Conservation (phyloP, 768 basidiomycete species). For the Xerocomellus intermedius region DNA sequence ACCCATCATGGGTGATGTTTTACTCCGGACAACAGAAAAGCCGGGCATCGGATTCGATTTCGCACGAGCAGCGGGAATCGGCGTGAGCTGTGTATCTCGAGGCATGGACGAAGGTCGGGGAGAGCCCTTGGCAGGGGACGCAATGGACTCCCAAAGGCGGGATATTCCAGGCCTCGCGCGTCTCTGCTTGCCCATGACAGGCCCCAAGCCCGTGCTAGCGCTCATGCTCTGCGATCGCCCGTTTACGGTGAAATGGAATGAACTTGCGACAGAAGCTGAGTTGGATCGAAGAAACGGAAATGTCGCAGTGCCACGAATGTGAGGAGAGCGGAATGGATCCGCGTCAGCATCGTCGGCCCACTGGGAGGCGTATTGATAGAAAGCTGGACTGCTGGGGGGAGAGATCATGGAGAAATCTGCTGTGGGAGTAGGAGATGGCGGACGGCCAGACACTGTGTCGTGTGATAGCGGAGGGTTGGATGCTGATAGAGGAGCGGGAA, state of each 20-base stretch:
- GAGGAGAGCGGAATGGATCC: conserved; percentile 25
- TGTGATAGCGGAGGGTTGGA: conserved; percentile 23
- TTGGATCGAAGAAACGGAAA: conserved; percentile 33
- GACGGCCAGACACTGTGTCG: conserved; percentile 25
- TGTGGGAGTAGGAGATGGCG: conserved; percentile 45
- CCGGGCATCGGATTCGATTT: conserved; percentile 30
- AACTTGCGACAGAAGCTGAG: conserved; percentile 21
- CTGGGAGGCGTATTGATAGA: conserved; percentile 32
- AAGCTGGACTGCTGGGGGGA: conserved; percentile 38
- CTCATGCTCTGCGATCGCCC: conserved; percentile 29
- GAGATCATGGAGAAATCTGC: conserved; percentile 49
- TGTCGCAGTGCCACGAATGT: conserved; percentile 23
- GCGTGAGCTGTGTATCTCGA: conserved; percentile 12
- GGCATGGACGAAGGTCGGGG: conserved; percentile 2
- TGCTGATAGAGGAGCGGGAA: conserved; percentile 27
- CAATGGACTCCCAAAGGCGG: conserved; percentile 34
- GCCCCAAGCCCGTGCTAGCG: conserved; percentile 23
- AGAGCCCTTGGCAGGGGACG: conserved; percentile 28
- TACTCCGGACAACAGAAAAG: conserved; percentile 42
- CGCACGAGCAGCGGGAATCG: conserved; percentile 20
- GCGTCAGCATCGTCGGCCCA: conserved; percentile 17
- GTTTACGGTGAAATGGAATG: conserved; percentile 19
- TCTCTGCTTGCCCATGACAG: conserved; percentile 19
- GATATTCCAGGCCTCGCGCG: conserved; percentile 33
- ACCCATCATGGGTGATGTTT: conserved; percentile 36